These are phyloP conservation scores for Taphrina flavorubra DNA, from an alignment of 1,139 yeast species.

Conservation along the genomic window DNA sequence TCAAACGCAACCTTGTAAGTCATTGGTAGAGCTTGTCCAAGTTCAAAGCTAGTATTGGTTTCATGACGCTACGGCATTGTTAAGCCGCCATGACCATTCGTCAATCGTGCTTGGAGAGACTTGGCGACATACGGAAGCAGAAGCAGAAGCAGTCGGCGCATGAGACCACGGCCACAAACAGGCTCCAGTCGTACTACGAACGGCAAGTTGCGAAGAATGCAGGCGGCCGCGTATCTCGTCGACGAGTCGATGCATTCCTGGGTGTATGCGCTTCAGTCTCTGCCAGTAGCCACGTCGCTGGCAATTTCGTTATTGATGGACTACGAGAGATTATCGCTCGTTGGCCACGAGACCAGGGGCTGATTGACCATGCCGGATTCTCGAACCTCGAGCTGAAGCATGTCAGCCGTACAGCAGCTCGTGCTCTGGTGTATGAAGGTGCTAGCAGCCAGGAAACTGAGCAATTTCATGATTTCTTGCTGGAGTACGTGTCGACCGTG, in stretches of 20 bases:
- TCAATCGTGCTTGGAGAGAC: conserved; percentile 4
- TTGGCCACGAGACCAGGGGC: conserved; percentile 23
- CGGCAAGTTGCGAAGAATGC: conserved; percentile 9
- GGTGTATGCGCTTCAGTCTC: conserved; percentile 19
- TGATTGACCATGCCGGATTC: background rate
- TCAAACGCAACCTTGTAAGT: background rate
- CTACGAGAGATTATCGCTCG: conserved; percentile 20
- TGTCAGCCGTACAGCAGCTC: background rate
- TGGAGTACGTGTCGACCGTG: background rate
- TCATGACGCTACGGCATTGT: no score
- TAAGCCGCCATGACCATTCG: background rate
- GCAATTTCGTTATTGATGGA: background rate
- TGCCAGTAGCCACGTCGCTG: background rate
- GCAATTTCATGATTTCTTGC: background rate
- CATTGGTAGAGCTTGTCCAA: background rate
- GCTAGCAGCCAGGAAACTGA: background rate
- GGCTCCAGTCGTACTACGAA: conserved; percentile 16
- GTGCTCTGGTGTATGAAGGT: background rate
- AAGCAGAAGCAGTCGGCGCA: background rate
- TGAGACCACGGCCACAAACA: background rate
- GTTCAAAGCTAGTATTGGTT: background rate
- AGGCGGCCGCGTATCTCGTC: background rate
- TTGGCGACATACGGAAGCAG: background rate
- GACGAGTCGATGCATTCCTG: conserved; percentile 12
- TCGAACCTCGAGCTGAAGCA: conserved; percentile 13